A percentile compares a stretch with the other conserved stretches of the same genome.
Conservation (phyloP, 2,329 filamentous ascomycete genomes). For the Fonsecaea nubica region DNA sequence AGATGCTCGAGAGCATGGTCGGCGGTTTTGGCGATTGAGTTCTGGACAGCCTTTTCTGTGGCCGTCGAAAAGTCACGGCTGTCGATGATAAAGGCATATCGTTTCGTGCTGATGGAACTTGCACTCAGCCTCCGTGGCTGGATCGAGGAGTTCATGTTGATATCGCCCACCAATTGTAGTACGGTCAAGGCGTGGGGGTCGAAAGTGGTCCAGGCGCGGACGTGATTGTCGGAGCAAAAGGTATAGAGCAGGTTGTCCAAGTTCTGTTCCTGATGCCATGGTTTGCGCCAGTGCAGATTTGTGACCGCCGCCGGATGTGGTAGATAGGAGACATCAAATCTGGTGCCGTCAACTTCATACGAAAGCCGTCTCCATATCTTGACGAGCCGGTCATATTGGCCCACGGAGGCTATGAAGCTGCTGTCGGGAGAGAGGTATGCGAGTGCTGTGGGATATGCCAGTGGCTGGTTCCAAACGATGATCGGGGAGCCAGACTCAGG, state of each 20-base stretch:
- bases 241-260: constrained; percentile 91
- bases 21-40: constrained; percentile 64
- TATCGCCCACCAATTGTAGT: constrained; percentile 78
- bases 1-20: constrained; percentile 81
- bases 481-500: constrained; percentile 47
- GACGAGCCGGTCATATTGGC: constrained; percentile 78
- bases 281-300: constrained; percentile 82
- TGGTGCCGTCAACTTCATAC: constrained; percentile 80
- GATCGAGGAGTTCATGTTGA: constrained; percentile 77
- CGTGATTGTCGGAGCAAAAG: constrained; percentile 76
- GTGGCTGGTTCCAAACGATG: constrained; percentile 73
- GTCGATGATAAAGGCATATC: constrained; percentile 83
- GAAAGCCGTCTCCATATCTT: constrained; percentile 92
- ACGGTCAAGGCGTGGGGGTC: constrained; percentile 74
- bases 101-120: constrained; percentile 51
- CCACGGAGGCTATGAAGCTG: constrained; percentile 81
- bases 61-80: constrained; percentile 78
- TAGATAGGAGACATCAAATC: constrained; percentile 90
- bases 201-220: constrained; percentile 82
- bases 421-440: constrained; percentile 86
- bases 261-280: constrained; percentile 76
- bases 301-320: constrained; percentile 83
- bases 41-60: constrained; percentile 76
- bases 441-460: constrained; percentile 75
- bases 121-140: constrained; percentile 59